Evolutionary conservation across 2,329 filamentous ascomycete species (phyloP), one percentile per base, ranked within the genome.

Genomic region (Trichoderma sp.): DNA sequence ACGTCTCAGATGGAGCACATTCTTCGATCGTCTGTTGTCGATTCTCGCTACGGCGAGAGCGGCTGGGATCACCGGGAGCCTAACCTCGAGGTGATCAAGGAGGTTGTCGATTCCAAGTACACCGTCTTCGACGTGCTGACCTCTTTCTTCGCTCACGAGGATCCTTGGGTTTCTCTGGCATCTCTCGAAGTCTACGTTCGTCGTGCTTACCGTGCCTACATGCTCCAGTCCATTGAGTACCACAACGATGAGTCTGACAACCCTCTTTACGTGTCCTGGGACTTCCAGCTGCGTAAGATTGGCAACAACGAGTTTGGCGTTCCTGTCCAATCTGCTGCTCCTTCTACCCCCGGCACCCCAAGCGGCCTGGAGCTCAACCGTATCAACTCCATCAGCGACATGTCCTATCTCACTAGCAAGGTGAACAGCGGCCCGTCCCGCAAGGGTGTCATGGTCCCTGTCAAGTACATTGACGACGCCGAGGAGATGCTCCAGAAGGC

Each of bases 1-100:
- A 92, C 92, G 31, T 88, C 91, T 7, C 96, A 99, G 84, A 97
- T 99, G 95, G 96, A 98, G 85, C 95, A 98, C 81, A 99, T 99
- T 73, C 86, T 99, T 68, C 92, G 94, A 70, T 97, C 95, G 31
- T 95, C 96, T 0, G 96, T 99, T 27, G 89, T 97, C 8, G 94
- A 99, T 81, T 97, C 94, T n/a, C 91, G 92, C 74, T 99, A 99
- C 77, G 96, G 96, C 70, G 96, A 99, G 86, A 94, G 93, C 71
- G 94, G 95, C 63, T 97, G 93, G 92, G 95, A 97, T 72, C 96
- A 99, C 83, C 88, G 96, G 73, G 92, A 97, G 81, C 96, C 96
- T 59, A 93, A 91, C 81, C 84, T 97, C 66, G 92, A 96, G 27
- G 86, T 97, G 72, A 91, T 99, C 83, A 97, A 97, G 85, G 96